A percentile compares a stretch with the other conserved stretches of the same genome.
These are phyloP conservation scores for Cyclotella atomus DNA, from an alignment of 108 stramenopile species.

Conservation along the genomic window DNA sequence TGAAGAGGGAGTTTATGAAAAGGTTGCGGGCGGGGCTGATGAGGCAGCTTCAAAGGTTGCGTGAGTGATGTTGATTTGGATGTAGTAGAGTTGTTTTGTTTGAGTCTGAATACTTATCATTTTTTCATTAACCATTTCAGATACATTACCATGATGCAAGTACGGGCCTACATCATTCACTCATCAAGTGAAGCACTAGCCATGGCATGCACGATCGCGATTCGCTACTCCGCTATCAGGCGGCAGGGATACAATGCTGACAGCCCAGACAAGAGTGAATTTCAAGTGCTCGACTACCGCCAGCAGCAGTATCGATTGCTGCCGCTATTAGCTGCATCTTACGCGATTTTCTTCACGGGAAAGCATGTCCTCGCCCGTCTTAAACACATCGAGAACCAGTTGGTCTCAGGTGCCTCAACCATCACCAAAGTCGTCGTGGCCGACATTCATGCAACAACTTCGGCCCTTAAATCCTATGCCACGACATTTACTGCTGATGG, in stretches of 20 bases:
- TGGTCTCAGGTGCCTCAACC: conserved; percentile 58
- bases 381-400: conserved; percentile 70
- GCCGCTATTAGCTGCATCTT: conserved; percentile 88
- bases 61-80: conserved; percentile 13
- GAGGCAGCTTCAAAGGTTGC: conserved; percentile 82
- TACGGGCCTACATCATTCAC: conserved; percentile 79
- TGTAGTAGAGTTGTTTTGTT: no score
- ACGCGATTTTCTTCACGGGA: conserved; percentile 92
- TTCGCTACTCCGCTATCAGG: conserved; percentile 93
- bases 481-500: conserved; percentile 93
- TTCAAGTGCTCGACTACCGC: conserved; percentile 93
- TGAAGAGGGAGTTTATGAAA: conserved; percentile 68
- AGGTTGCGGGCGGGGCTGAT: conserved; percentile 74
- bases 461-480: conserved; percentile 91
- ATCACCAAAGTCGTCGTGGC: conserved; percentile 75
- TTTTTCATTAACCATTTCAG: no score
- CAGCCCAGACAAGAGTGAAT: conserved; percentile 54
- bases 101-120: no score
- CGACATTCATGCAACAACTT: conserved; percentile 92
- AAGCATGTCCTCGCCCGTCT: conserved; percentile 64
- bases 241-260: conserved; percentile 88
- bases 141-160: conserved; percentile 98
- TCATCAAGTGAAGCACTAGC: conserved; percentile 76
- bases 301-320: conserved; percentile 96
- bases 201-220: conserved; percentile 86